Conservation (phyloP, 2,329 filamentous ascomycete species). For the Xylariales sp. region DNA sequence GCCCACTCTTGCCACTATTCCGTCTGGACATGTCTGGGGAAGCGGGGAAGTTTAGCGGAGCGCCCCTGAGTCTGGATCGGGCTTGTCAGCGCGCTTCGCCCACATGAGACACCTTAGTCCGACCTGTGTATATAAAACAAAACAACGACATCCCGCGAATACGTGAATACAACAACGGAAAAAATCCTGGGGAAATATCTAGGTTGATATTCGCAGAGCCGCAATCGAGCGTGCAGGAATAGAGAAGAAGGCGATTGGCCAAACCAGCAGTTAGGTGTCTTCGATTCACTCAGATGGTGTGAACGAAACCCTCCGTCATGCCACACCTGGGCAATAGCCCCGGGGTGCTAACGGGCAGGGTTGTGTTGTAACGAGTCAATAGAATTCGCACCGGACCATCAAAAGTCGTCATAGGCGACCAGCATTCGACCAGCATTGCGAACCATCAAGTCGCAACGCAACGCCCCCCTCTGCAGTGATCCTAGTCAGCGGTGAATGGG, state of each 20-base stretch:
- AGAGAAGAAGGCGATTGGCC: constrained; percentile 25
- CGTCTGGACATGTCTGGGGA: constrained; percentile 34
- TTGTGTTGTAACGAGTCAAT: constrained; percentile 22
- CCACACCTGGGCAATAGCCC: neutral
- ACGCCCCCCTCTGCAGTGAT: neutral
- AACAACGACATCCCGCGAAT: neutral
- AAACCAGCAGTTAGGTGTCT: constrained; percentile 13
- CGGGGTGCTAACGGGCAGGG: constrained; percentile 6
- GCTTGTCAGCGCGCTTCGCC: constrained; percentile 6
- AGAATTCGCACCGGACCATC: constrained; percentile 16
- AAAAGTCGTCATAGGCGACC: constrained; percentile 14
- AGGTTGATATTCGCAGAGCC: constrained; percentile 29
- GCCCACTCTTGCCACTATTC: constrained; percentile 21
- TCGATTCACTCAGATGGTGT: constrained; percentile 12
- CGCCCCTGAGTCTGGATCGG: constrained; percentile 27
- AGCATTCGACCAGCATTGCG: neutral
- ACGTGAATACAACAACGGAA: neutral
- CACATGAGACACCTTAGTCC: neutral
- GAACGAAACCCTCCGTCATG: constrained; percentile 24
- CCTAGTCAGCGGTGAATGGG: constrained; percentile 22
- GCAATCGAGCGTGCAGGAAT: constrained; percentile 18
- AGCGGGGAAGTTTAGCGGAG: constrained; percentile 31
- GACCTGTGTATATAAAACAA: constrained; percentile 15
- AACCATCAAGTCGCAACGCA: constrained; percentile 1
- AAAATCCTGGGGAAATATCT: neutral